Percentiles rank a stretch among this genome's conserved stretches.
Evolutionary conservation across 2,329 filamentous ascomycete genomes (phyloP).

Genomic region (Mycogone perniciosa): DNA sequence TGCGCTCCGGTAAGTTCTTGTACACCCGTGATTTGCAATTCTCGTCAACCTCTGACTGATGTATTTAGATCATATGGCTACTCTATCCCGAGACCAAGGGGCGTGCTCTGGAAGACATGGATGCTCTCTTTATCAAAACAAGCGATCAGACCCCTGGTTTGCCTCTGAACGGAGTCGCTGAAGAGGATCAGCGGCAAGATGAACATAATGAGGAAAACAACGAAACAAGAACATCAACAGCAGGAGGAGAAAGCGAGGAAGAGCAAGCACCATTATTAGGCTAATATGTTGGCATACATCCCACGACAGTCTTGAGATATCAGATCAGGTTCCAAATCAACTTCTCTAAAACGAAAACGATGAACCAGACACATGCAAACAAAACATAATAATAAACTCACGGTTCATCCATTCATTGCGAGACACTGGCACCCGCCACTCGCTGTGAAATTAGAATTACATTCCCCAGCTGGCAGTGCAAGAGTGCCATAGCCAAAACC

Average conservation of each 20-base stretch:
- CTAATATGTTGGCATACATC: neutral
- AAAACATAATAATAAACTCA: neutral
- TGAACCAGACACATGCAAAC: too few species aligned
- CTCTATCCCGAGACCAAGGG: slow-evolving; percentile 42
- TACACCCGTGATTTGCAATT: neutral
- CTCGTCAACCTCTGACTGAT: neutral
- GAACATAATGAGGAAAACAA: neutral
- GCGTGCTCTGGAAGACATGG: slow-evolving; percentile 38
- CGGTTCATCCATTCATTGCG: neutral
- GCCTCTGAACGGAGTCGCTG: neutral
- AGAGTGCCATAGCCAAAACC: slow-evolving; percentile 12
- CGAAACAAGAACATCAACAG: neutral
- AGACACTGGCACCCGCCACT: slow-evolving; percentile 8
- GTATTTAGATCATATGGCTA: slow-evolving; percentile 32
- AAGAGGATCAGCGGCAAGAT: neutral
- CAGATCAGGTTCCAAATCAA: too few species aligned
- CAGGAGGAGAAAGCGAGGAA: neutral
- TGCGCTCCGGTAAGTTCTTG: slow-evolving; percentile 12
- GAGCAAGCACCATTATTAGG: slow-evolving; percentile 11
- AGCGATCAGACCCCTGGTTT: neutral
- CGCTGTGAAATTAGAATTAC: slow-evolving; percentile 11
- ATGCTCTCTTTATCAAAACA: slow-evolving; percentile 31
- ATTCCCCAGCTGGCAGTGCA: slow-evolving; percentile 5
- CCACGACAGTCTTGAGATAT: too few species aligned
- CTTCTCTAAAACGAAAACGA: too few species aligned